phyloP scores from a whole-genome alignment of 2,329 filamentous ascomycete species.

The Chrysoporthe cubensis region DNA sequence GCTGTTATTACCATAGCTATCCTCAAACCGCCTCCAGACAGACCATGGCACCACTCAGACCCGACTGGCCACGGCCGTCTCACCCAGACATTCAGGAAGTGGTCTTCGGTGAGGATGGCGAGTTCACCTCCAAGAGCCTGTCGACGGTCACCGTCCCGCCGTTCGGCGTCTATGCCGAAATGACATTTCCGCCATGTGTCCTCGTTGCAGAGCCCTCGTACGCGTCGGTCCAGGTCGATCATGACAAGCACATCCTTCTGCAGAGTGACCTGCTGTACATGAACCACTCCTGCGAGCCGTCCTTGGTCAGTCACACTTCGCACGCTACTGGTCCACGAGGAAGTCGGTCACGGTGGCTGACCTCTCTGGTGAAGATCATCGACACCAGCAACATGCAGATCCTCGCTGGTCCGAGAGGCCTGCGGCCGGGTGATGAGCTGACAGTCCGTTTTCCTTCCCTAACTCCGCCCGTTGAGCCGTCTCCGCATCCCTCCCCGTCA shows the following conservation, averaged over 20 bases:
- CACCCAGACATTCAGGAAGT: conserved; percentile 63
- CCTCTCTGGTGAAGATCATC: conserved; percentile 53
- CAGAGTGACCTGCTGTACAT: conserved; percentile 71
- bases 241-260: conserved; percentile 60
- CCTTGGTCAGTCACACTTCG: conserved; percentile 52
- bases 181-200: conserved; percentile 67
- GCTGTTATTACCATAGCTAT: neutral
- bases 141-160: conserved; percentile 60
- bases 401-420: conserved; percentile 60
- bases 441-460: conserved; percentile 45
- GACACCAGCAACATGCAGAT: conserved; percentile 61
- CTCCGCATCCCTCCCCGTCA: neutral
- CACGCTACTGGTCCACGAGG: neutral
- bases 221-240: conserved; percentile 65
- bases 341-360: neutral
- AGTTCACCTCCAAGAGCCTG: conserved; percentile 64
- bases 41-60: conserved; percentile 59
- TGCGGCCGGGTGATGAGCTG: conserved; percentile 60
- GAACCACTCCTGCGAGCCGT: conserved; percentile 70
- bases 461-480: neutral
- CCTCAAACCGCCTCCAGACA: neutral
- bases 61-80: conserved; percentile 64
- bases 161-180: conserved; percentile 68
- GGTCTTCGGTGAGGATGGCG: conserved; percentile 51
- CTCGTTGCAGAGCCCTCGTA: conserved; percentile 61